Percentiles rank a stretch among this genome's conserved stretches.
Evolutionary conservation across 2,329 filamentous ascomycete species (phyloP).

Genomic region (Diaporthe citrichinensis): DNA sequence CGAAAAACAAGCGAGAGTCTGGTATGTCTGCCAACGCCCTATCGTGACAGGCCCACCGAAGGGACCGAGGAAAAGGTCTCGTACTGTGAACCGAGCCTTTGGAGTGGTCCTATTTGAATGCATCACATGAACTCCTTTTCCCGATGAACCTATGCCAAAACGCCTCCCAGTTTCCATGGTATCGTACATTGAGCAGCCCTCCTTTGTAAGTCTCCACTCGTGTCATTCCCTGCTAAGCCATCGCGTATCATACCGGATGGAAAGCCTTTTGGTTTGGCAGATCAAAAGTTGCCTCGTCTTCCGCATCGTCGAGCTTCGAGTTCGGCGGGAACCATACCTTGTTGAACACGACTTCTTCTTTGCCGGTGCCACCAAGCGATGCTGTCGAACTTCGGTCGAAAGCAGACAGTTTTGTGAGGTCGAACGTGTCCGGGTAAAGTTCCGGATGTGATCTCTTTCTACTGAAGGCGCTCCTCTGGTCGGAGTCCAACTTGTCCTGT

Average conservation of each 20-base stretch:
- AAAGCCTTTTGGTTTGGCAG: background rate
- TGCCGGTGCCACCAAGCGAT: background rate
- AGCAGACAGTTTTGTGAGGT: conserved; percentile 20
- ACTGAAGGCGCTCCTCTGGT: background rate
- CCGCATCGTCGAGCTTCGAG: background rate
- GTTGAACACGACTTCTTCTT: conserved; percentile 15
- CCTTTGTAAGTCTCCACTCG: background rate
- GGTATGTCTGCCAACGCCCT: background rate
- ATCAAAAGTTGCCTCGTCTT: background rate
- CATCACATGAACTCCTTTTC: background rate
- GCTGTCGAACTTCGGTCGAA: background rate
- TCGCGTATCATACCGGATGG: background rate
- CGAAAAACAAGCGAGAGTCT: background rate
- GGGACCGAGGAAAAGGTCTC: background rate
- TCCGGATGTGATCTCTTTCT: conserved; percentile 19
- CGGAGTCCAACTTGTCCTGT: conserved; percentile 1
- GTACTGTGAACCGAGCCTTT: conserved; percentile 21
- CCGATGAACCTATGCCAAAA: background rate
- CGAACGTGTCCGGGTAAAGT: conserved; percentile 2
- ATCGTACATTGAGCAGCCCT: background rate
- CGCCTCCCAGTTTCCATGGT: background rate
- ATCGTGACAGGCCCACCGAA: background rate
- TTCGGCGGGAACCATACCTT: background rate
- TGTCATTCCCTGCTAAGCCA: background rate
- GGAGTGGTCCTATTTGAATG: background rate